Conservation (phyloP, 2,329 filamentous ascomycete species). For the Colletotrichum salicis region DNA sequence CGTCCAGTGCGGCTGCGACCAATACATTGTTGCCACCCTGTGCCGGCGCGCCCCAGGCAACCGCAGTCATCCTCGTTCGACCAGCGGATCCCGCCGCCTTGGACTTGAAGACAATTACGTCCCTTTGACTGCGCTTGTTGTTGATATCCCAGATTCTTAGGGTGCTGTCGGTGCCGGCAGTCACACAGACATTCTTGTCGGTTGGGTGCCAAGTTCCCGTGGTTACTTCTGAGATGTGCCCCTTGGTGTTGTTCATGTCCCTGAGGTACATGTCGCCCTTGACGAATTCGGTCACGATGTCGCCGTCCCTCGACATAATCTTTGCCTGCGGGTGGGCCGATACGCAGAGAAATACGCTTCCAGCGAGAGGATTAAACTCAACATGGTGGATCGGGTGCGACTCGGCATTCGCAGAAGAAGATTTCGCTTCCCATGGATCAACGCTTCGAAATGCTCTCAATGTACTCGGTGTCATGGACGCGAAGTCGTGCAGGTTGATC, state of each 20-base stretch:
- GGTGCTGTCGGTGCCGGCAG: conserved; percentile 94
- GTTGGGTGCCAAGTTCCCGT: conserved; percentile 91
- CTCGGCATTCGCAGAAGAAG: conserved; percentile 75
- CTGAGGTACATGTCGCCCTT: conserved; percentile 99
- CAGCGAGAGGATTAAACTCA: conserved; percentile 85
- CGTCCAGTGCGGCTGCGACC: conserved; percentile 86
- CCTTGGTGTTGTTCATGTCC: conserved; percentile 98
- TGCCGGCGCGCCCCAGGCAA: conserved; percentile 82
- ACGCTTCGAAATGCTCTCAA: conserved; percentile 92
- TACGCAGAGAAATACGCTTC: conserved; percentile 84
- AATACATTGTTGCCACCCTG: conserved; percentile 84
- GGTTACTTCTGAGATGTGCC: conserved; percentile 91
- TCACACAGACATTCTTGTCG: conserved; percentile 85
- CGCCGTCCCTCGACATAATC: conserved; percentile 89
- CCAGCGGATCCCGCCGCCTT: conserved; percentile 88
- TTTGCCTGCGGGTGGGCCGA: conserved; percentile 91
- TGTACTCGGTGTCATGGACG: conserved; percentile 94
- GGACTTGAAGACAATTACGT: conserved; percentile 96
- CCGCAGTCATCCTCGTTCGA: conserved; percentile 91
- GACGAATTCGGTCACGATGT: conserved; percentile 85
- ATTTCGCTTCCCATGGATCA: conserved; percentile 84
- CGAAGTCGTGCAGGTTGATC: conserved; percentile 93
- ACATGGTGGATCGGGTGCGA: conserved; percentile 89
- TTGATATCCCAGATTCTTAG: conserved; percentile 97
- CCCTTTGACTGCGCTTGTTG: conserved; percentile 87